phyloP scores from a whole-genome alignment of 257 asterid genomes.

The Paulownia fortunei region DNA sequence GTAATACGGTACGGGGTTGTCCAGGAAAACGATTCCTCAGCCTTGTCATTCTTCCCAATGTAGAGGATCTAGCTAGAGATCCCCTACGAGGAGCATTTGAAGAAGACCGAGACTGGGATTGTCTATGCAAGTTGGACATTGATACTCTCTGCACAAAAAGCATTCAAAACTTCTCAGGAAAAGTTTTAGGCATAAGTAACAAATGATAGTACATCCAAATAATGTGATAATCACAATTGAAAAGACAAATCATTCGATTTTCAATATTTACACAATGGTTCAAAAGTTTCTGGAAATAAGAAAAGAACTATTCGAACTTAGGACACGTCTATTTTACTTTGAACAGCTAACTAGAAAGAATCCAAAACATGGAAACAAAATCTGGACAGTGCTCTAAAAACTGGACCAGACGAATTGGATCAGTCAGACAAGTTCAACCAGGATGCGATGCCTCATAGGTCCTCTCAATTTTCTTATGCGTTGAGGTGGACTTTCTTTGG shows the following conservation, averaged over 20 bases:
- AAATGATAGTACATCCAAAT: conserved; percentile 17
- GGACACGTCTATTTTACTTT: not conserved
- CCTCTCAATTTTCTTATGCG: not conserved
- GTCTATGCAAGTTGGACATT: conserved; percentile 47
- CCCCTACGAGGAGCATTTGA: conserved; percentile 51
- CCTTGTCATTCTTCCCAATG: conserved; percentile 64
- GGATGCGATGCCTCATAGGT: not conserved
- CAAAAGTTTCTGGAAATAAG: not conserved
- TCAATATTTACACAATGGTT: not conserved
- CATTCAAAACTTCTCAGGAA: conserved; percentile 25
- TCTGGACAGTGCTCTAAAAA: not conserved
- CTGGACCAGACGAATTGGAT: not conserved
- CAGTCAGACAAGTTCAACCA: not conserved
- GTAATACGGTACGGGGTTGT: conserved; percentile 57
- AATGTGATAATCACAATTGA: not conserved
- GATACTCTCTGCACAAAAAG: conserved; percentile 59
- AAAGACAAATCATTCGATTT: conserved; percentile 18
- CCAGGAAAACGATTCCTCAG: conserved; percentile 77
- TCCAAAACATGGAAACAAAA: not conserved
- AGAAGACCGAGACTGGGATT: conserved; percentile 51
- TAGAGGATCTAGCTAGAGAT: conserved; percentile 49
- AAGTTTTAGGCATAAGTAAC: not conserved
- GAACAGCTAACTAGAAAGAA: not conserved
- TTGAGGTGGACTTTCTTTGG: too few relatives aligned
- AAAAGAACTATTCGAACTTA: not conserved